Percentiles rank a stretch among this genome's conserved stretches.
Evolutionary conservation across 2,329 filamentous ascomycete species (phyloP).

Genomic region (Cercospora sp.): DNA sequence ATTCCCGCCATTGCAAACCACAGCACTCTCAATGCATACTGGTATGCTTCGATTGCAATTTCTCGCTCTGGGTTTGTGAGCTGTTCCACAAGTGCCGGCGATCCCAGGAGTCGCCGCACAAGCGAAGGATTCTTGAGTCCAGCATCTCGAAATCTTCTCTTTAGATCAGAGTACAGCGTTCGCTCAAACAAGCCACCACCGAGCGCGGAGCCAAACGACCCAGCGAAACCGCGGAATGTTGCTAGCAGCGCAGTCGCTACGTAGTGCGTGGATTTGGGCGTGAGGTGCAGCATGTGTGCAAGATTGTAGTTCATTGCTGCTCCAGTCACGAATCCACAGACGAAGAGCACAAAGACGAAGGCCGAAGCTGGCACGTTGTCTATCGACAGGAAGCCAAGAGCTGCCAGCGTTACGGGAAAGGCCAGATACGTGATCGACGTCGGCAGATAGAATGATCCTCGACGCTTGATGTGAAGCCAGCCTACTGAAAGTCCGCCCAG

Average conservation of each 20-base stretch:
- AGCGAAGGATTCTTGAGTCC: conserved; percentile 48
- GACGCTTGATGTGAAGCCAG: conserved; percentile 71
- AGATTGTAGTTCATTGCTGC: conserved; percentile 77
- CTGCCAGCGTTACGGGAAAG: conserved; percentile 62
- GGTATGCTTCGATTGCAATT: conserved; percentile 57
- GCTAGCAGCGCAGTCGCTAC: conserved; percentile 73
- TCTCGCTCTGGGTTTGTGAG: conserved; percentile 53
- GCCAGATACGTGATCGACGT: conserved; percentile 55
- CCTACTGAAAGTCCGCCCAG: conserved; percentile 72
- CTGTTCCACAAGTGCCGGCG: conserved; percentile 56
- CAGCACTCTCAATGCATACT: conserved; percentile 54
- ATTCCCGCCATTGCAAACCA: conserved; percentile 56
- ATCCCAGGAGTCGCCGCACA: conserved; percentile 58
- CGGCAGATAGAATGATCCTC: conserved; percentile 68
- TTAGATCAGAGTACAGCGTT: conserved; percentile 57
- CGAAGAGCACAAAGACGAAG: conserved; percentile 63
- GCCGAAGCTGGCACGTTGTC: conserved; percentile 52
- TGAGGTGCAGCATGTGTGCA: conserved; percentile 75
- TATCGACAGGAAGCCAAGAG: conserved; percentile 59
- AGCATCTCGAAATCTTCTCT: conserved; percentile 56
- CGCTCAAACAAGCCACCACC: conserved; percentile 75
- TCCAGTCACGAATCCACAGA: conserved; percentile 72
- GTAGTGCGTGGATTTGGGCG: conserved; percentile 66
- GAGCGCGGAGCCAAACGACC: conserved; percentile 76
- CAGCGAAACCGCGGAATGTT: conserved; percentile 80